Evolutionary conservation across 164 flowering plant species (phyloP).

Genomic region (Nymphaea thermarum): DNA sequence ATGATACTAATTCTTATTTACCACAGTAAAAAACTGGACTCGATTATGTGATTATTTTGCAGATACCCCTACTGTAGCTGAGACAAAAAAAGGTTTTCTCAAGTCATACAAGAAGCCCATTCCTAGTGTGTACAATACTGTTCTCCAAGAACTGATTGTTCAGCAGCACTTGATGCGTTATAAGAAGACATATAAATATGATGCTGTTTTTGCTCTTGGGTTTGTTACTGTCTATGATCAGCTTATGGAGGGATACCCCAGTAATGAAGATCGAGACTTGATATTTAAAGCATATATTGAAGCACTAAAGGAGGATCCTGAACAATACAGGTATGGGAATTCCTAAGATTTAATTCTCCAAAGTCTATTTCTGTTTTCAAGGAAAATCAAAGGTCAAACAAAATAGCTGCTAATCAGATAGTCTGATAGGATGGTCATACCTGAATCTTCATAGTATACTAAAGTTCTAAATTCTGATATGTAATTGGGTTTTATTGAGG

Average conservation of each 20-base stretch:
- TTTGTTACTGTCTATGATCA: constrained; percentile 91
- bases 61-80: constrained; percentile 83
- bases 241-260: constrained; percentile 93
- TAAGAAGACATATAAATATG: constrained; percentile 67
- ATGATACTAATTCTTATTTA: neutral
- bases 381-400: neutral
- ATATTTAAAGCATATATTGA: constrained; percentile 75
- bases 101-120: constrained; percentile 81
- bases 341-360: neutral
- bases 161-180: constrained; percentile 88
- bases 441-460: neutral
- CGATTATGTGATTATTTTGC: constrained; percentile 3
- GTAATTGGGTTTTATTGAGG: too few species aligned
- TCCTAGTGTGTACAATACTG: constrained; percentile 84
- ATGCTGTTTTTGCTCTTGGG: constrained; percentile 91
- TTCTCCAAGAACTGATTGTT: constrained; percentile 81
- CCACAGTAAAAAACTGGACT: neutral
- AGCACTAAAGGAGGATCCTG: constrained; percentile 84
- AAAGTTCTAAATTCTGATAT: too few species aligned
- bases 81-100: constrained; percentile 69
- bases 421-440: neutral
- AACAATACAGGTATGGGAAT: constrained; percentile 53
- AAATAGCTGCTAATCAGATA: too few species aligned
- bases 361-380: neutral
- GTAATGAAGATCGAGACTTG: constrained; percentile 69